Evolutionary conservation across 352 stramenopile species (phyloP), one percentile per base, ranked within the genome.

Genomic region (Globisporangium okanoganense): DNA sequence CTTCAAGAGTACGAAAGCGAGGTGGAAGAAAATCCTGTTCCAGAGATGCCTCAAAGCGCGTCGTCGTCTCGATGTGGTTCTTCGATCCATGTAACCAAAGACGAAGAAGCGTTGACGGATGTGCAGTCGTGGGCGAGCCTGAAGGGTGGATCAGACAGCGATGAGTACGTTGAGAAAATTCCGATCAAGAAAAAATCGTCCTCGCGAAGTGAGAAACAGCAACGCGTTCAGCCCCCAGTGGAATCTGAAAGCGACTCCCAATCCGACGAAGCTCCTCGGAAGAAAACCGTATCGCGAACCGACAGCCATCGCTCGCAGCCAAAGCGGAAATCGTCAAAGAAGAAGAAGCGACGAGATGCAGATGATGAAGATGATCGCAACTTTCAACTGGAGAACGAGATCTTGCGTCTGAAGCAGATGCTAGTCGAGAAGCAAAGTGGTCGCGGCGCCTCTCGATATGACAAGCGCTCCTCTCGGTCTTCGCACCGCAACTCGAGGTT

Each of bases 351-450:
- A 62, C 45, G 50, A 20, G 45, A 55, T 31, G 12, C 48, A 10
- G 54, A 69, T 13, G 67, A 82, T 2, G 65, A 82, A n/a, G n/a
- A n/a, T 4, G 65, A 80, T 7, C 76, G 79, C 16, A 87, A 85
- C 55, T 66, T 58, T 6, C 40, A 79, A 24, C 58, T 90, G 5
- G 80, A 89, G 52, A 76, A 76, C 56, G 83, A 92, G 60, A 90
- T 92, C 41, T 56, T 90, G 62, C 80, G 83, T 10, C 71, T 92
- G n/a, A 81, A 90, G 60, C 72, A 87, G 33, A 76, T 92, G 65
- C 78, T 92, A 14, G 57, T 85, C 10, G 71, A 90, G 43, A 82
- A 86, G 48, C 80, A 70, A 33, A 67, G 48, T 40, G 59, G 22
- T 8, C 48, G 38, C n/a, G 58, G 57, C 10, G n/a, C 45, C 10